Evolutionary conservation across 23 red algal genomes (phyloP).

Genomic region (Gracilaria gracilis): DNA sequence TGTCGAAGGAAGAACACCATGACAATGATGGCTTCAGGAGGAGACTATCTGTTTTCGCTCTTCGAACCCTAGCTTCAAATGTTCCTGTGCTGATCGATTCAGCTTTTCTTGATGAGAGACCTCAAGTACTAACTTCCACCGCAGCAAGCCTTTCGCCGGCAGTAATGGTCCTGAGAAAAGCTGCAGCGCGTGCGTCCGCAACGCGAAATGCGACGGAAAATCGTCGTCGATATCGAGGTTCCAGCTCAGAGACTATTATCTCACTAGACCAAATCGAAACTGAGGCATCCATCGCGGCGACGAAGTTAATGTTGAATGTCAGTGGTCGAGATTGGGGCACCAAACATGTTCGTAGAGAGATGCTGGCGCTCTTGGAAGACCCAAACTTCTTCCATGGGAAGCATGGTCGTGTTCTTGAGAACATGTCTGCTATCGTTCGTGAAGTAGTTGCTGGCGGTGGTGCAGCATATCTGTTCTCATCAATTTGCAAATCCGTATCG

Average conservation of each 20-base stretch:
- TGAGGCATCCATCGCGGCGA: conserved; percentile 40
- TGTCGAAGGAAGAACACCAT: conserved; percentile 29
- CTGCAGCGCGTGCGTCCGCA: conserved; percentile 34
- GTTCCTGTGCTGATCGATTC: conserved; percentile 57
- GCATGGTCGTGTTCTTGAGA: conserved; percentile 44
- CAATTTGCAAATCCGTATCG: conserved; percentile 41
- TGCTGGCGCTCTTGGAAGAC: conserved; percentile 72
- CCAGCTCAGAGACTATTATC: not conserved
- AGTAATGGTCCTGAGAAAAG: conserved; percentile 37
- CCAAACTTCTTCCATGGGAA: conserved; percentile 82
- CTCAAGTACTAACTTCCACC: conserved; percentile 46
- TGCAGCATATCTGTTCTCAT: conserved; percentile 47
- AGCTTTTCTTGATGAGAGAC: conserved; percentile 64
- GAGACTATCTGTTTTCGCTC: conserved; percentile 46
- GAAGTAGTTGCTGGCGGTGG: conserved; percentile 71
- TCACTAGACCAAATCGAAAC: conserved; percentile 26
- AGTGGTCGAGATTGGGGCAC: conserved; percentile 72
- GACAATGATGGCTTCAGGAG: conserved; percentile 38
- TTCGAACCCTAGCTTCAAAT: conserved; percentile 40
- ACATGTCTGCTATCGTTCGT: conserved; percentile 46
- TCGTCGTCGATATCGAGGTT: conserved; percentile 12
- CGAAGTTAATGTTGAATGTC: conserved; percentile 48
- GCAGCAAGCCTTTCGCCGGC: conserved; percentile 49
- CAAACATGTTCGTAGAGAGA: conserved; percentile 58
- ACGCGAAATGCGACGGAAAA: conserved; percentile 40